Evolutionary conservation across 768 basidiomycete species (phyloP).

Genomic region (Suillus ampliporus): DNA sequence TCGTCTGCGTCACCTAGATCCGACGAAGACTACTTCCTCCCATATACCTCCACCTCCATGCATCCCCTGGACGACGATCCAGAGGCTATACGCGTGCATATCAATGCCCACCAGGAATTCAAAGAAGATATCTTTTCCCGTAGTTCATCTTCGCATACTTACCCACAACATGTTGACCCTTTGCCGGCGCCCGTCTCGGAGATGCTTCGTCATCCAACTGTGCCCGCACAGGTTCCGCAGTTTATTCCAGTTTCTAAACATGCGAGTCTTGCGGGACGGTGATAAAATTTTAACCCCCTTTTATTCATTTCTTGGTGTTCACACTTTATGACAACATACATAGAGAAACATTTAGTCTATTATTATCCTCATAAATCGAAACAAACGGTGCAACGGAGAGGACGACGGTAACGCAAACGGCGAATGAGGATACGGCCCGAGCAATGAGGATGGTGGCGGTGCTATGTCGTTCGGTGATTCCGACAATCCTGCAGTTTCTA

Average conservation of each 20-base stretch:
- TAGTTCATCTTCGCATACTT: constrained; percentile 19
- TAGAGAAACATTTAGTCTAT: not conserved
- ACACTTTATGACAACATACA: not conserved
- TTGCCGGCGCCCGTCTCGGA: constrained; percentile 61
- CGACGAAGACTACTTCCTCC: constrained; percentile 13
- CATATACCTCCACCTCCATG: constrained; percentile 5
- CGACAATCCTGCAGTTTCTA: not conserved
- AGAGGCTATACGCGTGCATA: constrained; percentile 15
- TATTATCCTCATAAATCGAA: not conserved
- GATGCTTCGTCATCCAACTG: constrained; percentile 45
- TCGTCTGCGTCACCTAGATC: constrained; percentile 7
- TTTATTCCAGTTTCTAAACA: constrained; percentile 31
- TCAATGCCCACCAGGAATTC: constrained; percentile 14
- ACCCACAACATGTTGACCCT: constrained; percentile 44
- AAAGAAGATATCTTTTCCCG: constrained; percentile 18
- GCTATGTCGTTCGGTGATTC: not conserved
- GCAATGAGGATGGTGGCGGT: not conserved
- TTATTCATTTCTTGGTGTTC: not conserved
- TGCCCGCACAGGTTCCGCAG: constrained; percentile 11
- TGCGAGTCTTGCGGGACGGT: constrained; percentile 39
- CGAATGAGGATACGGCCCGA: not conserved
- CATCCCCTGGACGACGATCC: constrained; percentile 8
- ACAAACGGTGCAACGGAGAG: not conserved
- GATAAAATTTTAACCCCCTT: constrained; percentile 10
- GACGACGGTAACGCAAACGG: not conserved